These are phyloP conservation scores for Chlorella ohadii DNA, from an alignment of 139 green algal species.

Conservation along the genomic window DNA sequence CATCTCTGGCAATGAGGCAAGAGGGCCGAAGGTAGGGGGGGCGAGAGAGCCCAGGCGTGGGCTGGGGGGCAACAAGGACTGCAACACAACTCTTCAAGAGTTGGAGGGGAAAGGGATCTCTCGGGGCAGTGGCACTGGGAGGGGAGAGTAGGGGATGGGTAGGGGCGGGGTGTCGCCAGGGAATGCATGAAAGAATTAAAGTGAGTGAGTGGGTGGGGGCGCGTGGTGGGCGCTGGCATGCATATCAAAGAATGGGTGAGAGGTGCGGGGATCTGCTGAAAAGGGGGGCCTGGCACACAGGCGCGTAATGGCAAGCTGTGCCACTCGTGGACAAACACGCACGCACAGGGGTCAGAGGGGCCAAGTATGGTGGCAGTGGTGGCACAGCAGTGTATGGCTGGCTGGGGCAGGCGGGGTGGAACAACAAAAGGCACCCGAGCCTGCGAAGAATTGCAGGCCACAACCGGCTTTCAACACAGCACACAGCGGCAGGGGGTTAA, in stretches of 20 bases:
- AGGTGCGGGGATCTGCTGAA: background rate
- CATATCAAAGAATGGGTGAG: background rate
- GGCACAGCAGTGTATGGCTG: too few species aligned
- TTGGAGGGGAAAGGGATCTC: background rate
- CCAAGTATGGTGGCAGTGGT: too few species aligned
- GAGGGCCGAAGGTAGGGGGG: background rate
- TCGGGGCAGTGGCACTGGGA: background rate
- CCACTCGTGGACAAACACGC: background rate
- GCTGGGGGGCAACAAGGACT: background rate
- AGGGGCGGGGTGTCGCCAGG: too few species aligned
- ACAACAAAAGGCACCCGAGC: too few species aligned
- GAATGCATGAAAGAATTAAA: conserved; percentile 17
- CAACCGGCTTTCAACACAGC: too few species aligned
- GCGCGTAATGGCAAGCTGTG: background rate
- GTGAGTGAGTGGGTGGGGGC: background rate
- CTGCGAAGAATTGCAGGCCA: too few species aligned
- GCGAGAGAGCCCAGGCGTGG: background rate
- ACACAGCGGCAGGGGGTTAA: background rate
- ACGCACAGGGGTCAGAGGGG: too few species aligned
- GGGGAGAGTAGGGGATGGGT: background rate
- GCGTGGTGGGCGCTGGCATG: background rate
- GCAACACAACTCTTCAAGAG: background rate
- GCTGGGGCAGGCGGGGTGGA: too few species aligned
- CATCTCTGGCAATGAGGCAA: too few species aligned
- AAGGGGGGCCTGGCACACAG: background rate